Evolutionary conservation across 768 basidiomycete genomes (phyloP).

Genomic region (Lactifluus pinguis): DNA sequence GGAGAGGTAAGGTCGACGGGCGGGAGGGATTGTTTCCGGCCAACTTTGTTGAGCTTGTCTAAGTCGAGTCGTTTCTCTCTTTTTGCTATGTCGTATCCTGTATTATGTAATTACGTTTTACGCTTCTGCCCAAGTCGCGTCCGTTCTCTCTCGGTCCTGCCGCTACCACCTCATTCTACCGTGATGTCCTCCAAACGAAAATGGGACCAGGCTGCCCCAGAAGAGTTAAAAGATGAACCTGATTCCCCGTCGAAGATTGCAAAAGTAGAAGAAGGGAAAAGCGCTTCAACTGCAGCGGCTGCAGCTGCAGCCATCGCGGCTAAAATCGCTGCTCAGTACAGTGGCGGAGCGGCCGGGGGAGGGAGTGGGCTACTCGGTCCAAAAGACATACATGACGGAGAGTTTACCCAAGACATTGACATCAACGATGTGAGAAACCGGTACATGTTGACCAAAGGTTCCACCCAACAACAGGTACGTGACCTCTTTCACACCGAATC

Average conservation of each 20-base stretch:
- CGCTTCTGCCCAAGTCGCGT: not conserved
- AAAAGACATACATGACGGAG: constrained; percentile 66
- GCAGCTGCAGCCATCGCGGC: constrained; percentile 85
- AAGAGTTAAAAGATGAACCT: constrained; percentile 36
- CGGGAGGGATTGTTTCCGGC: constrained; percentile 70
- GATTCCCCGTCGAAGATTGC: constrained; percentile 35
- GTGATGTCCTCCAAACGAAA: constrained; percentile 68
- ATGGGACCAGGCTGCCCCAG: constrained; percentile 60
- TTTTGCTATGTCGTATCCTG: not conserved
- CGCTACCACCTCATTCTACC: not conserved
- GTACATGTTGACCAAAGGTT: constrained; percentile 88
- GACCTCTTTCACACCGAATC: not conserved
- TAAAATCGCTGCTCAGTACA: constrained; percentile 87
- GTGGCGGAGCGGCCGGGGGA: constrained; percentile 31
- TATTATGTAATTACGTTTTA: not conserved
- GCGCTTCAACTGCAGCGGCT: constrained; percentile 62
- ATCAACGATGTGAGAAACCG: constrained; percentile 95
- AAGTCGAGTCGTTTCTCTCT: not conserved
- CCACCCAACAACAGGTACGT: constrained; percentile 83
- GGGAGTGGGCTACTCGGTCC: constrained; percentile 34
- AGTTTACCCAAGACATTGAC: constrained; percentile 86
- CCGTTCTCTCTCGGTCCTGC: not conserved
- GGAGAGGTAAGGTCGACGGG: constrained; percentile 60
- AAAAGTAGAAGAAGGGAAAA: constrained; percentile 46
- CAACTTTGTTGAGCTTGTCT: constrained; percentile 69